A percentile compares a stretch with the other conserved stretches of the same genome.
These are phyloP conservation scores for Royoungia palumana DNA, from an alignment of 768 basidiomycete species.

Conservation along the genomic window DNA sequence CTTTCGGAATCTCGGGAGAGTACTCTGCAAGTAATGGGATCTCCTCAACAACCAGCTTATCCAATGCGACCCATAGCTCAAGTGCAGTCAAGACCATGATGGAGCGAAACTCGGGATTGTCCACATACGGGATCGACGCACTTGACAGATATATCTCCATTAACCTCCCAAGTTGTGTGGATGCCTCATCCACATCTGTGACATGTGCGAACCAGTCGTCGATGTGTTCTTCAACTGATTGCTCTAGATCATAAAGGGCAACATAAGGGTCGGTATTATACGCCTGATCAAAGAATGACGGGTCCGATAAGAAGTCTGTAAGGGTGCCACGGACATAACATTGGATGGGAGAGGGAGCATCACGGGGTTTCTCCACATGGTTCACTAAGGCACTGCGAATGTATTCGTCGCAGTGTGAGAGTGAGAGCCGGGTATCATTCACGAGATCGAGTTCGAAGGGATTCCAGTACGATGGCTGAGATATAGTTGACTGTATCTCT, in stretches of 20 bases:
- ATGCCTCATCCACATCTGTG: constrained; percentile 1
- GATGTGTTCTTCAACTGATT: constrained; percentile 27
- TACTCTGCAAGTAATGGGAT: constrained; percentile 13
- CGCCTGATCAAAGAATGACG: constrained; percentile 1
- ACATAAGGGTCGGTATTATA: constrained; percentile 3
- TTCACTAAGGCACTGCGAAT: constrained; percentile 20
- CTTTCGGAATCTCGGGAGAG: constrained; percentile 26
- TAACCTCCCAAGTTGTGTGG: constrained; percentile 11
- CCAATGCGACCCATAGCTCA: constrained; percentile 36
- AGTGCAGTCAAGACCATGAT: constrained; percentile 35
- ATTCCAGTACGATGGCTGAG: no score
- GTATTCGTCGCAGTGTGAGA: constrained; percentile 28
- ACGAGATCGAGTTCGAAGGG: background rate
- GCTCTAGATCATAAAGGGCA: constrained; percentile 37
- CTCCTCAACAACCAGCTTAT: constrained; percentile 18
- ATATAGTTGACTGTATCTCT: no score
- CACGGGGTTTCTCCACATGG: constrained; percentile 8
- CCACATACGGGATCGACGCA: constrained; percentile 13
- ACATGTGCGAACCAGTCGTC: constrained; percentile 30
- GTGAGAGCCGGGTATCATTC: constrained; percentile 33
- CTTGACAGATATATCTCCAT: constrained; percentile 21
- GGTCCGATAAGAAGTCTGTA: constrained; percentile 12
- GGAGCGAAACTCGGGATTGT: constrained; percentile 21
- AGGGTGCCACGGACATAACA: background rate
- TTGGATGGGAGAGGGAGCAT: background rate